phyloP scores from a whole-genome alignment of 768 basidiomycete genomes.

The Boletus pseudo-olivaceus region DNA sequence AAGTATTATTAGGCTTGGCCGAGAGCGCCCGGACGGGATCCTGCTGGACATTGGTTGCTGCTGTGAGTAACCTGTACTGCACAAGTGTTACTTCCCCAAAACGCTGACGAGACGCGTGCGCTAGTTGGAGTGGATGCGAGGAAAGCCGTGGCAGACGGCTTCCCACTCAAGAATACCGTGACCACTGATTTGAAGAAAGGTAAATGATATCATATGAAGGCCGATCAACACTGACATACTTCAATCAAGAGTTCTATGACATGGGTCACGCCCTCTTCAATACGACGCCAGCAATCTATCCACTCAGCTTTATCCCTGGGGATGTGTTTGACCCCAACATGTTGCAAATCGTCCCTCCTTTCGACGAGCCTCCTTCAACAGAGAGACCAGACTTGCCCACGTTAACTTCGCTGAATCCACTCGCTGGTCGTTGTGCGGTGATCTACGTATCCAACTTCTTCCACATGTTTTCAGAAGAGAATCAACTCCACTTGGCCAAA shows the following conservation, averaged over 20 bases:
- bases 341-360: conserved; percentile 35
- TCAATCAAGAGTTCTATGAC: conserved; percentile 53
- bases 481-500: conserved; percentile 27
- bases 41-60: conserved; percentile 47
- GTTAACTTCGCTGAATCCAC: conserved; percentile 43
- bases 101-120: not conserved
- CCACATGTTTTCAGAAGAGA: conserved; percentile 31
- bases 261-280: conserved; percentile 61
- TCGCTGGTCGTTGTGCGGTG: conserved; percentile 46
- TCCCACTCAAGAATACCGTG: conserved; percentile 37
- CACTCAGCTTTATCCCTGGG: conserved; percentile 50
- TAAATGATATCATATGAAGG: conserved; percentile 1
- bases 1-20: conserved; percentile 34
- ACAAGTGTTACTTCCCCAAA: not conserved
- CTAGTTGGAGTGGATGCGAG: conserved; percentile 35
- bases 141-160: conserved; percentile 42
- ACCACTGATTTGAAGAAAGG: conserved; percentile 40
- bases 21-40: conserved; percentile 34
- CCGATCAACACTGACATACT: not conserved
- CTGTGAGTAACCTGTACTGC: conserved; percentile 27
- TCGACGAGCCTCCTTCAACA: conserved; percentile 22
- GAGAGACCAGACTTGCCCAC: conserved; percentile 28
- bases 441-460: conserved; percentile 52
- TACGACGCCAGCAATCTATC: conserved; percentile 49
- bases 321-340: conserved; percentile 48